These are phyloP conservation scores for Paradendryphiella salina DNA, from an alignment of 2,329 filamentous ascomycete genomes.

Conservation along the genomic window DNA sequence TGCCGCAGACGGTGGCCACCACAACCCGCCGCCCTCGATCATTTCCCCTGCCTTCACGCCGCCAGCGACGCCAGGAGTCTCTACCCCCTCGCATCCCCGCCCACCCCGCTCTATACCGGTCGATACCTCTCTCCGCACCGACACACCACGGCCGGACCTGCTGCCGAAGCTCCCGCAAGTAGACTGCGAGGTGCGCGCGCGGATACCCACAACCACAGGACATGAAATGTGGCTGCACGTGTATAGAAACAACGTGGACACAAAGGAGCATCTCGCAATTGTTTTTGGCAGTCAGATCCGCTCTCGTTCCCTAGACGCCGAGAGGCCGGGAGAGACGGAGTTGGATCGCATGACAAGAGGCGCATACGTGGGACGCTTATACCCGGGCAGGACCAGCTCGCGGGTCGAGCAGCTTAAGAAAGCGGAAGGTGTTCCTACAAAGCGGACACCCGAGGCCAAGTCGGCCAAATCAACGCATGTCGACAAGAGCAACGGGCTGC, in stretches of 20 bases:
- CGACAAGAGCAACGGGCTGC: conserved; percentile 15
- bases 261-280: conserved; percentile 95
- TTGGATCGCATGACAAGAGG: conserved; percentile 91
- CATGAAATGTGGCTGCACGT: conserved; percentile 97
- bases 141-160: conserved; percentile 66
- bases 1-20: conserved; percentile 11
- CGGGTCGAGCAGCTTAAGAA: conserved; percentile 59
- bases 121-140: conserved; percentile 40
- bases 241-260: conserved; percentile 89
- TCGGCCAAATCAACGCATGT: conserved; percentile 5
- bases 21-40: conserved; percentile 47
- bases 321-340: conserved; percentile 76
- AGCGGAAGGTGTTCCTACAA: conserved; percentile 41
- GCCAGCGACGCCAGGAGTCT: conserved; percentile 43
- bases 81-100: conserved; percentile 41
- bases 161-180: conserved; percentile 78
- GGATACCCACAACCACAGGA: conserved; percentile 88
- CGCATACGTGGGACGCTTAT: conserved; percentile 86
- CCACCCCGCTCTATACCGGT: conserved; percentile 50
- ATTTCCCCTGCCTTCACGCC: conserved; percentile 54
- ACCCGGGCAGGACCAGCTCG: conserved; percentile 79
- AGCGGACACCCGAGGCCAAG: conserved; percentile 15
- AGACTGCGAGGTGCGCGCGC: conserved; percentile 90
- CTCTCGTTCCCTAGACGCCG: conserved; percentile 69
- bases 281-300: conserved; percentile 90